Conservation (phyloP, 2,329 filamentous ascomycete species). For the Neonectria hederae region DNA sequence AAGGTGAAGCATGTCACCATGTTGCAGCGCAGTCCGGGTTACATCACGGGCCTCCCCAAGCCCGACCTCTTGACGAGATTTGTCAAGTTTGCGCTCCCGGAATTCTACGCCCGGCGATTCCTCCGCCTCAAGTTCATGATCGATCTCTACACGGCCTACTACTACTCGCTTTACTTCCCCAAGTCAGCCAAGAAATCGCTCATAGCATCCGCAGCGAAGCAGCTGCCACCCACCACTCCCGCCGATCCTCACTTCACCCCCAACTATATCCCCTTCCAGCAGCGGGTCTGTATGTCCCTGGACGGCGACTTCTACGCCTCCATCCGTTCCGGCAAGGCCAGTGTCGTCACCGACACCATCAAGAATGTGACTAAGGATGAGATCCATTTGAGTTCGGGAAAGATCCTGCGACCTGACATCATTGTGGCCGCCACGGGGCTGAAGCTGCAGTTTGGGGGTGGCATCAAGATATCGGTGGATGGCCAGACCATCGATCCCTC, state of each 20-base stretch:
- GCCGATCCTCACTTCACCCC: slow-evolving; percentile 63
- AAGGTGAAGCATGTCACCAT: slow-evolving; percentile 71
- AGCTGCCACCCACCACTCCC: too few species aligned
- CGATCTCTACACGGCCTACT: not conserved
- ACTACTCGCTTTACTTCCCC: slow-evolving; percentile 49
- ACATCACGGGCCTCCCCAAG: slow-evolving; percentile 52
- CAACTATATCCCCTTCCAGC: slow-evolving; percentile 68
- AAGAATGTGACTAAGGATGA: not conserved
- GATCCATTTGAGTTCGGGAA: slow-evolving; percentile 45
- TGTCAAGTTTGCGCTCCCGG: not conserved
- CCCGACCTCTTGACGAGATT: not conserved
- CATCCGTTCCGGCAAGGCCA: slow-evolving; percentile 37
- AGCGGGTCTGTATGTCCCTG: slow-evolving; percentile 69
- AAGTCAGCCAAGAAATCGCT: slow-evolving; percentile 49
- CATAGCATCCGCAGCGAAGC: too few species aligned
- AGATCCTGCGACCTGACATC: slow-evolving; percentile 63
- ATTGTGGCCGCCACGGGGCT: slow-evolving; percentile 73
- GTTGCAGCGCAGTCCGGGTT: slow-evolving; percentile 73
- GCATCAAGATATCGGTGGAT: slow-evolving; percentile 61
- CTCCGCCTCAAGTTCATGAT: too few species aligned
- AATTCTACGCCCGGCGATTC: too few species aligned
- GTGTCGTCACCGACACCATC: slow-evolving; percentile 8
- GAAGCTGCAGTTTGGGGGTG: slow-evolving; percentile 63
- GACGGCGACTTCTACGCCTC: slow-evolving; percentile 56
- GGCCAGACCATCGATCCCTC: slow-evolving; percentile 38